A percentile compares a stretch with the other conserved stretches of the same genome.
These are phyloP conservation scores for Pestalotiopsis sp. DNA, from an alignment of 2,329 filamentous ascomycete genomes.

Conservation along the genomic window DNA sequence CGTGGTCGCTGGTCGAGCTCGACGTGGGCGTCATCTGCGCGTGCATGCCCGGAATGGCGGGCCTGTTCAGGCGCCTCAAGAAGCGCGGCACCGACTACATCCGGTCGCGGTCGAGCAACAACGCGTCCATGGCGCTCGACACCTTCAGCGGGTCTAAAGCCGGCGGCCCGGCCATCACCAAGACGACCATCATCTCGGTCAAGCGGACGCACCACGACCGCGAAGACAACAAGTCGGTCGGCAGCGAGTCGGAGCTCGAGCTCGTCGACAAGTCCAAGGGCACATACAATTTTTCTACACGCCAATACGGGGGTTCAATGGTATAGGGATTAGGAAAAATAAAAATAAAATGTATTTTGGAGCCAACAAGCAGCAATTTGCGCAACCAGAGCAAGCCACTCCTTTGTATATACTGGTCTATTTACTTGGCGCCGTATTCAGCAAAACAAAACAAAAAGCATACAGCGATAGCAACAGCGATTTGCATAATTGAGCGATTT, in stretches of 20 bases:
- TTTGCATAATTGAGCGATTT: not conserved
- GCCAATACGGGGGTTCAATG: not conserved
- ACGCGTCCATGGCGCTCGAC: constrained; percentile 6
- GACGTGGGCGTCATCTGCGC: constrained; percentile 16
- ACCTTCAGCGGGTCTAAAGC: not conserved
- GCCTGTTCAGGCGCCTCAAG: constrained; percentile 15
- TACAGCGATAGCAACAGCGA: not conserved
- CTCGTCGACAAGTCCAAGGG: constrained; percentile 10
- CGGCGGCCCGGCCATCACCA: constrained; percentile 10
- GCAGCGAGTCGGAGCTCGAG: constrained; percentile 13
- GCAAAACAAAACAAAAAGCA: not conserved
- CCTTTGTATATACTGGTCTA: not conserved
- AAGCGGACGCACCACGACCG: constrained; percentile 8
- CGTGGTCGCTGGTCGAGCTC: constrained; percentile 15
- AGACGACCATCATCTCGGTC: constrained; percentile 15
- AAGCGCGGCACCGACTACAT: constrained; percentile 19
- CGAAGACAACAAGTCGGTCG: not conserved
- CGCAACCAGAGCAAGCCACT: not conserved
- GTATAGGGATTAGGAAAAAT: not conserved
- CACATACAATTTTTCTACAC: not conserved
- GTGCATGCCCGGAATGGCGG: constrained; percentile 16
- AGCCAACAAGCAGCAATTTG: not conserved
- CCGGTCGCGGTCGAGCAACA: constrained; percentile 14
- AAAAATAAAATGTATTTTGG: not conserved
- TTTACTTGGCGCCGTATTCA: not conserved